Conservation (phyloP, 129 eudicot species). For the Saposhnikovia divaricata region DNA sequence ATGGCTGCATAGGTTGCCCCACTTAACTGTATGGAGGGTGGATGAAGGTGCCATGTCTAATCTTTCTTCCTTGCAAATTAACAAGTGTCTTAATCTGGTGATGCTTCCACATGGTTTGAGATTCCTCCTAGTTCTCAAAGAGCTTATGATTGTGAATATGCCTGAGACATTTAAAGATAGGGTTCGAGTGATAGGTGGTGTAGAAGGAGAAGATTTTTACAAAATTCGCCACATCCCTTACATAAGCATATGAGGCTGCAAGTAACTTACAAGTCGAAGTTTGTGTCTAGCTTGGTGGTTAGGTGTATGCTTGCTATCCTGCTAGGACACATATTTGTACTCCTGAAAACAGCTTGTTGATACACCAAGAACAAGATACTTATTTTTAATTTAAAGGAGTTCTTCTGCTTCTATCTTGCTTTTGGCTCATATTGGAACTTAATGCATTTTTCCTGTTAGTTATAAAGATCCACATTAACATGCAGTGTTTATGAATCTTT, state of each 20-base stretch:
- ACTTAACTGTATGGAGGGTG: not conserved
- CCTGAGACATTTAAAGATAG: not conserved
- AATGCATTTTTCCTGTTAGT: not conserved
- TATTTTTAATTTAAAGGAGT: not conserved
- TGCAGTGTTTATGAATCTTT: not conserved
- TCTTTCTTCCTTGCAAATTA: not conserved
- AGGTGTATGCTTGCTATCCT: not conserved
- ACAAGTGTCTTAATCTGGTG: not conserved
- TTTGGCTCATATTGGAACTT: not conserved
- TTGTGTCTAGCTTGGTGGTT: not conserved
- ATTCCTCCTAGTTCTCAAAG: constrained; percentile 12
- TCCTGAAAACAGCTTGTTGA: not conserved
- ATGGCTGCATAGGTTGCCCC: not conserved
- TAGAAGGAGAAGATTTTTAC: constrained; percentile 1
- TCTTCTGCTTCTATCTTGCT: not conserved
- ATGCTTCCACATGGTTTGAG: not conserved
- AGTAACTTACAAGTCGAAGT: not conserved
- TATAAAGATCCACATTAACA: not conserved
- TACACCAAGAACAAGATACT: not conserved
- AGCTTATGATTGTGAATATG: not conserved
- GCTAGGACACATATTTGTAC: not conserved
- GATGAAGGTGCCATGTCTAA: not conserved
- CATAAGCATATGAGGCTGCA: not conserved
- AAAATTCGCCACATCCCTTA: not conserved
- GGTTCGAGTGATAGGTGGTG: not conserved